Evolutionary conservation across 2,329 filamentous ascomycete genomes (phyloP).

Genomic region (Verticillium nubilum): DNA sequence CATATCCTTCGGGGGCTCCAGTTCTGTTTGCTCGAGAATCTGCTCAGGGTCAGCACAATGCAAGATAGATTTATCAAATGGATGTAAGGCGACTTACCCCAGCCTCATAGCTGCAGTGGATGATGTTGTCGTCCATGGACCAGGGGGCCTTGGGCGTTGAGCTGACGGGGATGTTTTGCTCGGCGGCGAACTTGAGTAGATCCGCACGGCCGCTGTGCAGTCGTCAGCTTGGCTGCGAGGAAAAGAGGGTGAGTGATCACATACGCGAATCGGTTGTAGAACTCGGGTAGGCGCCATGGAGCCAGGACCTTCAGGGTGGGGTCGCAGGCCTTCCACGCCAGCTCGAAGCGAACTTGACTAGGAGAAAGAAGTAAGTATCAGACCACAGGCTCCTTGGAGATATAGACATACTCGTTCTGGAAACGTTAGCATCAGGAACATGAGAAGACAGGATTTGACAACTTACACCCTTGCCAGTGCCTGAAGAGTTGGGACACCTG

Average conservation of each 20-base stretch:
- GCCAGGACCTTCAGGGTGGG: slow-evolving; percentile 66
- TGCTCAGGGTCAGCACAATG: no score
- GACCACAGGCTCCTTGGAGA: no score
- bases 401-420: slow-evolving; percentile 22
- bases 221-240: no score
- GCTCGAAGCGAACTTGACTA: slow-evolving; percentile 33
- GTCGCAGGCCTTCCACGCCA: slow-evolving; percentile 41
- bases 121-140: slow-evolving; percentile 64
- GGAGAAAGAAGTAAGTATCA: no score
- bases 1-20: slow-evolving; percentile 61
- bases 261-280: slow-evolving; percentile 59
- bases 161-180: slow-evolving; percentile 64
- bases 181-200: slow-evolving; percentile 64
- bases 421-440: no score
- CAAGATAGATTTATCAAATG: no score
- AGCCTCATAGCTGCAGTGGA: slow-evolving; percentile 71
- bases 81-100: no score
- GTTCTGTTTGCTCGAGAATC: slow-evolving; percentile 56
- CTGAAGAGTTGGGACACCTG: no score
- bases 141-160: slow-evolving; percentile 52
- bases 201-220: slow-evolving; percentile 63
- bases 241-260: no score
- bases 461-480: slow-evolving; percentile 50
- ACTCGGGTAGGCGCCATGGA: slow-evolving; percentile 67
- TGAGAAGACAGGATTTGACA: no score